Evolutionary conservation across 768 basidiomycete genomes (phyloP).

Genomic region (Serendipita sp.): DNA sequence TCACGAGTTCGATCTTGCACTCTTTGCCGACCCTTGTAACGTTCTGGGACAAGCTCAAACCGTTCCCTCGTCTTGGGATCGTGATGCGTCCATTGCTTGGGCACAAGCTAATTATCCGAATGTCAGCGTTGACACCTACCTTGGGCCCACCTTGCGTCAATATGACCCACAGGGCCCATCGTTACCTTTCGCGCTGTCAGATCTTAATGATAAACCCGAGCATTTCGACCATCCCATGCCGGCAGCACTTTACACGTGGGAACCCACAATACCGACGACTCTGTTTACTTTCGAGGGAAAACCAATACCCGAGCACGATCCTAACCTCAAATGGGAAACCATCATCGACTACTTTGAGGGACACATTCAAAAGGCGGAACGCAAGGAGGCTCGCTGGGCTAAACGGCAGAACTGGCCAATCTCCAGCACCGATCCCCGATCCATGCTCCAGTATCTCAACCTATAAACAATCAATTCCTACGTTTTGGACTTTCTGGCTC

Average conservation of each 20-base stretch:
- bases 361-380: not conserved
- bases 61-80: not conserved
- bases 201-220: not conserved
- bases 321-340: not conserved
- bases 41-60: not conserved
- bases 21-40: not conserved
- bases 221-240: not conserved
- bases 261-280: not conserved
- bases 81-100: not conserved
- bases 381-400: not conserved
- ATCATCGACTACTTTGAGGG: not conserved
- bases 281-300: not conserved
- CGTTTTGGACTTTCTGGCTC: not conserved
- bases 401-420: not conserved
- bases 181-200: not conserved
- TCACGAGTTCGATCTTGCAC: not conserved
- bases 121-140: not conserved
- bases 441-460: conserved; percentile 2
- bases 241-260: not conserved
- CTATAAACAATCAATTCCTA: not conserved
- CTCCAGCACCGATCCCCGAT: not conserved
- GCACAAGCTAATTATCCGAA: not conserved
- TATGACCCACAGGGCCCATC: conserved; percentile 1
- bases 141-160: not conserved
- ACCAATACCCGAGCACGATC: not conserved